Percentiles rank a stretch among this genome's conserved stretches.
Evolutionary conservation across 331 rosid genomes (phyloP).

Genomic region (Phaseolus coccineus): DNA sequence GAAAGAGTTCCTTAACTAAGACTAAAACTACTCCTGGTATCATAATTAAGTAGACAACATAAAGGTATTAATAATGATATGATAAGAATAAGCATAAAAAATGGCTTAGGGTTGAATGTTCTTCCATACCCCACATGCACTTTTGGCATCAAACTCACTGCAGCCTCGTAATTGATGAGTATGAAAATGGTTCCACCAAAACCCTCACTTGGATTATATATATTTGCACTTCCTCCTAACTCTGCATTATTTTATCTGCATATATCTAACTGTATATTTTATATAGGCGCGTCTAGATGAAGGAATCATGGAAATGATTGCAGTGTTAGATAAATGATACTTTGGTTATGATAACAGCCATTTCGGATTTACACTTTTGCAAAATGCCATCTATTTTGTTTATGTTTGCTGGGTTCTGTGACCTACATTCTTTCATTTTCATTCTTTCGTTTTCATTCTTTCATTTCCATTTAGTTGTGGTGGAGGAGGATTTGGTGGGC

Average conservation of each 20-base stretch:
- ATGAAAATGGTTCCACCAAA: constrained; percentile 28
- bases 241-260: background rate
- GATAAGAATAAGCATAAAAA: constrained; percentile 33
- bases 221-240: constrained; percentile 4
- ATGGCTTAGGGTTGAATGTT: constrained; percentile 38
- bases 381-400: constrained; percentile 4
- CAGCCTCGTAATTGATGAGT: constrained; percentile 30
- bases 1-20: constrained; percentile 17
- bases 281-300: constrained; percentile 41
- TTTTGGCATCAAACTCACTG: constrained; percentile 47
- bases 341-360: constrained; percentile 38
- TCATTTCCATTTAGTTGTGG: constrained; percentile 37
- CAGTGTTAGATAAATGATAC: constrained; percentile 11
- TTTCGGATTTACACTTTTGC: constrained; percentile 41
- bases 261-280: background rate
- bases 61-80: background rate
- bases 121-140: constrained; percentile 47
- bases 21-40: background rate
- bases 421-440: constrained; percentile 8
- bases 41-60: background rate
- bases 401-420: constrained; percentile 18
- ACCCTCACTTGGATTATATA: background rate
- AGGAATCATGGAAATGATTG: constrained; percentile 53
- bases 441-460: background rate
- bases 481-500: constrained; percentile 51